phyloP scores from a whole-genome alignment of 2,329 filamentous ascomycete genomes.

The Pseudogymnoascus sp. region DNA sequence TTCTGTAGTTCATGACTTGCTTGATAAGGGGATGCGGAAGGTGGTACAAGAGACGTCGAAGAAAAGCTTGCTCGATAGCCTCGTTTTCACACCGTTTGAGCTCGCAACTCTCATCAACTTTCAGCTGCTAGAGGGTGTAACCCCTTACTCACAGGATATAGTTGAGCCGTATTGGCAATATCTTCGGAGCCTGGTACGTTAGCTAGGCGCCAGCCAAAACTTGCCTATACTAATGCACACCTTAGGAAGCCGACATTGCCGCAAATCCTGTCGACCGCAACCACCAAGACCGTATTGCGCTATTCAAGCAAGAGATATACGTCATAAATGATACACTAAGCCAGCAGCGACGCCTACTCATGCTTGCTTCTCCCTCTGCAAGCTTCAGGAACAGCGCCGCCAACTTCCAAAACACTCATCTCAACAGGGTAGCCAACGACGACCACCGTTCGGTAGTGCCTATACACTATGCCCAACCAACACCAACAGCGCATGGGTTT shows the following conservation, averaged over 20 bases:
- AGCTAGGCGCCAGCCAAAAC: background rate
- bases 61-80: conserved; percentile 14
- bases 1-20: conserved; percentile 11
- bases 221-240: background rate
- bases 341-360: conserved; percentile 13
- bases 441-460: background rate
- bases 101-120: conserved; percentile 18
- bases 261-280: conserved; percentile 17
- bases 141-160: conserved; percentile 14
- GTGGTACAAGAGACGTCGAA: conserved; percentile 11
- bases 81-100: conserved; percentile 18
- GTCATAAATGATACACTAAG: conserved; percentile 19
- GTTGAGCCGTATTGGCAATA: conserved; percentile 19
- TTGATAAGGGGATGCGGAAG: conserved; percentile 15
- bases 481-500: background rate
- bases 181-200: conserved; percentile 17
- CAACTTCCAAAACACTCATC: background rate
- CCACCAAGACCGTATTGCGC: conserved; percentile 19
- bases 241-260: conserved; percentile 18
- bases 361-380: background rate
- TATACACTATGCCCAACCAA: background rate
- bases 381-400: conserved; percentile 1
- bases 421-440: background rate
- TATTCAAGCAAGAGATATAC: conserved; percentile 20
- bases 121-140: conserved; percentile 16